phyloP scores from a whole-genome alignment of 2,329 filamentous ascomycete species.

The Fusarium keratoplasticum region DNA sequence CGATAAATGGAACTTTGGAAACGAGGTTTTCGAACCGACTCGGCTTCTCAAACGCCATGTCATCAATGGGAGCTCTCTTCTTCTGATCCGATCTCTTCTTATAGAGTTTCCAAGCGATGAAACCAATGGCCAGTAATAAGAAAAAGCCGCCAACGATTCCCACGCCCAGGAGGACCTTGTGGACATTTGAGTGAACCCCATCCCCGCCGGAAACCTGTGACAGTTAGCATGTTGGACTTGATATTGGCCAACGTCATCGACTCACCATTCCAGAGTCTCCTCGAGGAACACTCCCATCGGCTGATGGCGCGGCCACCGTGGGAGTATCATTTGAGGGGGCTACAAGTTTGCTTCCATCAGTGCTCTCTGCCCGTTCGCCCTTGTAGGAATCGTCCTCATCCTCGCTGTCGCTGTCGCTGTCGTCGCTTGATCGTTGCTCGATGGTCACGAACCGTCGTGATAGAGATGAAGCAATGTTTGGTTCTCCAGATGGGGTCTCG shows the following conservation, averaged over 20 bases:
- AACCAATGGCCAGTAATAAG: slow-evolving; percentile 35
- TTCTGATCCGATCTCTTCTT: slow-evolving; percentile 16
- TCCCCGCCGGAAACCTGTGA: slow-evolving; percentile 23
- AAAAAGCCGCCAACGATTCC: slow-evolving; percentile 39
- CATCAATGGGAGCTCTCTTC: slow-evolving; percentile 26
- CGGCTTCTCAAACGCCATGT: slow-evolving; percentile 36
- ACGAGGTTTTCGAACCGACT: slow-evolving; percentile 41
- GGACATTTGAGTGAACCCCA: slow-evolving; percentile 35
- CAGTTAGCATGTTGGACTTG: slow-evolving; percentile 14
- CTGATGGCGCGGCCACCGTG: slow-evolving; percentile 22
- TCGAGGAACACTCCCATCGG: slow-evolving; percentile 19
- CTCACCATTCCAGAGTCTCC: slow-evolving; percentile 31
- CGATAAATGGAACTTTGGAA: slow-evolving; percentile 52
- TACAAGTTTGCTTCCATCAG: background rate
- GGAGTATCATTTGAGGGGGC: slow-evolving; percentile 3
- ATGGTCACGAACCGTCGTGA: background rate
- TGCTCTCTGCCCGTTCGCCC: background rate
- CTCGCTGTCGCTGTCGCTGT: slow-evolving; percentile 14
- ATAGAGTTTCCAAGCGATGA: slow-evolving; percentile 40
- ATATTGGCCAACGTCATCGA: background rate
- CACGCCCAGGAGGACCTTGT: slow-evolving; percentile 41
- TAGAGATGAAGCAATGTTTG: slow-evolving; percentile 13
- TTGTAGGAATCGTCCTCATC: background rate
- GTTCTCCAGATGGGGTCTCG: slow-evolving; percentile 9
- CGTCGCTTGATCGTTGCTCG: slow-evolving; percentile 3